Base-by-base conservation (phyloP, 1,284 basidiomycete genomes). In the Ustilago hordei region DNA sequence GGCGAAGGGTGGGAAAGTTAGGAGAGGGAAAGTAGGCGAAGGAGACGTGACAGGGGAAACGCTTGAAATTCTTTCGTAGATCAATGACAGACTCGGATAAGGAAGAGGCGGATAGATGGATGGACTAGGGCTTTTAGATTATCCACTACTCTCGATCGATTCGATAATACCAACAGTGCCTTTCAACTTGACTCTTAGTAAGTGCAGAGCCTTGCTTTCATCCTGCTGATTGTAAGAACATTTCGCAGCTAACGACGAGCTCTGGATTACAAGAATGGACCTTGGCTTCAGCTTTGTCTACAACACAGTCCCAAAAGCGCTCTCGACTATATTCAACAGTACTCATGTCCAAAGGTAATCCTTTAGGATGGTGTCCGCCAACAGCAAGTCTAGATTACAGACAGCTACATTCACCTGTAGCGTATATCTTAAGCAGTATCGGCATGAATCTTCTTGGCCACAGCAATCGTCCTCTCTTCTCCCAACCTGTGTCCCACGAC, bases 1-100 rank as follows among this genome's bases (percentile, higher is more conserved):
- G 35, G 82, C 78, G 2, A 78, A 85, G 11, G 84, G 84, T 23
- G 84, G 82, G 1, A 74, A 65, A 17, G 80, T 86, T 4, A 73
- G 63, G 32, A 64, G 71, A 13, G 84, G 84, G 4, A 77, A 69
- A 3, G 69, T 80, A 23, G 69, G 69, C 5, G 68, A 60, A 12
- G 81, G 82, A 36, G 81, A 73, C 3, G 39, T 72, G 6, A 80
- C 75, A 9, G 82, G 82, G n/a, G 82, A 82, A 60, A 83, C 84
- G 17, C 73, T 84, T 52, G 84, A 85, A 64, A 85, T 85, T 45
- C 69, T 72, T 19, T 65, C 63, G 0, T 69, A 69, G 61, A 58
- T 5, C 13, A 6, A 7, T 7, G 43, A 45, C 19, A 45, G 43
- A 41, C 39, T 15, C 11, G 7, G 39, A 23, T 7, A 39, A 39